A percentile compares a stretch with the other conserved stretches of the same genome.
Conservation (phyloP, 164 flowering plant species). For the Vitis cinerea region DNA sequence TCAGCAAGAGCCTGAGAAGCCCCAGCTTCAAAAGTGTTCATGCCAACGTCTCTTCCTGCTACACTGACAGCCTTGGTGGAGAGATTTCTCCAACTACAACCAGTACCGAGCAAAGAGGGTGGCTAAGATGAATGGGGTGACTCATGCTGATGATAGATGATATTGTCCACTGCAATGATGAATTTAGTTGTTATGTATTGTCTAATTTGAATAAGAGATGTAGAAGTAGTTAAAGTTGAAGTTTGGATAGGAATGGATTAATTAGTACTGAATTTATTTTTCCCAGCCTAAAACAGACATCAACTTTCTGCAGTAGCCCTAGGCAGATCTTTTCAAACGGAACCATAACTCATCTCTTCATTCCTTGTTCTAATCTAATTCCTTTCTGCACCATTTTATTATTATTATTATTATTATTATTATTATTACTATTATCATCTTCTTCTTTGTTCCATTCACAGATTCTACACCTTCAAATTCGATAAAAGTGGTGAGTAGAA, state of each 20-base stretch:
- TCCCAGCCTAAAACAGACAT: neutral
- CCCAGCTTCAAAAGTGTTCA: slow-evolving; percentile 22
- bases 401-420: too few species aligned
- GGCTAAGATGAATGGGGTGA: slow-evolving; percentile 11
- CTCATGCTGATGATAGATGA: neutral
- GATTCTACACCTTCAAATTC: too few species aligned
- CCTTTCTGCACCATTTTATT: too few species aligned
- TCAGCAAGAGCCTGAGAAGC: slow-evolving; percentile 26
- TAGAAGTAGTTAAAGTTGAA: neutral
- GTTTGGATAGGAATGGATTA: neutral
- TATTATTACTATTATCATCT: too few species aligned
- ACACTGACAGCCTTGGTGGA: slow-evolving; percentile 19
- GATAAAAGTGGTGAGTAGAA: too few species aligned
- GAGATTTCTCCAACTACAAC: slow-evolving; percentile 25
- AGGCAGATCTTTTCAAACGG: neutral
- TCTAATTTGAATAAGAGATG: neutral
- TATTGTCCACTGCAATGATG: neutral
- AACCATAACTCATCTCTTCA: too few species aligned
- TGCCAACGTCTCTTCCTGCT: slow-evolving; percentile 14
- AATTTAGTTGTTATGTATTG: slow-evolving; percentile 1
- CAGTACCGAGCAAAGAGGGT: slow-evolving; percentile 11
- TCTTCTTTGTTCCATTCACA: too few species aligned
- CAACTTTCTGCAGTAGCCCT: neutral
- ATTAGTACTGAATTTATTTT: neutral
- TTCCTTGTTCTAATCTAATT: too few species aligned